Evolutionary conservation across 208 protist genomes (phyloP), one percentile per base, ranked within the genome.

Genomic region (Lotmaria passim): DNA sequence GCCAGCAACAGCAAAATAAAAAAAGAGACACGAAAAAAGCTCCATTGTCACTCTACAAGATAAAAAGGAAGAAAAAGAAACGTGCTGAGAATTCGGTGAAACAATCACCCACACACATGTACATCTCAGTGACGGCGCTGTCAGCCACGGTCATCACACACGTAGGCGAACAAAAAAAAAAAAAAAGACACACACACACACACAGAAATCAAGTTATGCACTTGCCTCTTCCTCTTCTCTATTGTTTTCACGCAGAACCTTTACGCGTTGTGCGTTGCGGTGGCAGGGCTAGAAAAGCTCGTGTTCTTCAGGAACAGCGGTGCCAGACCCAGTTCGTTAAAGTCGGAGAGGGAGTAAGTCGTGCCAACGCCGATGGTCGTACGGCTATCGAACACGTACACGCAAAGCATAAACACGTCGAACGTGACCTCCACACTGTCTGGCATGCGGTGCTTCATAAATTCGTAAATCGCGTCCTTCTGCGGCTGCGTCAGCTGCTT

Each of bases 401-500:
- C 79, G 43, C 75, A 83, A 30, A 90, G 69, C 19, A 94, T 57
- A 44, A 94, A 91, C 26, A 82, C 61, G 50, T 89, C 86, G 61
- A 94, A 94, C 31, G 74, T 83, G 8, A 91, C 61, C 64, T 82
- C 79, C 58, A 48, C 69, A 34, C 63, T 73, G 19, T 65, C 60
- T 28, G 82, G 76, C 57, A 79, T 75, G 61, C 78, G 73, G 23
- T 84, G 73, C 36, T 58, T 62, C 61, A 94, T 61, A 43, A 83
- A 94, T 1, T 92, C 83, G 69, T 84, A 94, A 23, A 94, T 87
- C 36, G 78, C 83, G 15, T 94, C 83, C 73, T 83, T 85, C 69
- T 94, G 89, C 50, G 67, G 79, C 66, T 86, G 79, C 23, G 85
- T 87, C 23, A 94, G 75, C 73, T 91, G 85, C 78, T 89, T 90